These are phyloP conservation scores for Phytophthora fragariae DNA, from an alignment of 352 stramenopile genomes.

Conservation along the genomic window DNA sequence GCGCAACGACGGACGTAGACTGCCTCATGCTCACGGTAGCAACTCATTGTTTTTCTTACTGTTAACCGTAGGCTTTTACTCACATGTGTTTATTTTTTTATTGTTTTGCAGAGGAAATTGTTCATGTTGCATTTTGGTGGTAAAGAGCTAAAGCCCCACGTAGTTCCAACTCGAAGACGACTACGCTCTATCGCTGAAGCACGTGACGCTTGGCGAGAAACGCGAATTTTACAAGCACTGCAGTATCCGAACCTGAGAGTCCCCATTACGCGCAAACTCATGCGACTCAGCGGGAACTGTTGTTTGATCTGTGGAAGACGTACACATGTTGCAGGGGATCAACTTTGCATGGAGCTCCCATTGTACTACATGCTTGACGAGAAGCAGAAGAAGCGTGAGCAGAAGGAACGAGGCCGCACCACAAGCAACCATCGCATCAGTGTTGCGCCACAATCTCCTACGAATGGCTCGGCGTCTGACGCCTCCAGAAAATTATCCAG, in stretches of 20 bases:
- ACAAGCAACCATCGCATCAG: constrained; percentile 66
- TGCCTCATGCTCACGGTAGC: constrained; percentile 79
- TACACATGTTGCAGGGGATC: constrained; percentile 78
- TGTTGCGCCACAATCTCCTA: constrained; percentile 26
- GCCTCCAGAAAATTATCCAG: constrained; percentile 2
- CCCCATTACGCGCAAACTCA: constrained; percentile 84
- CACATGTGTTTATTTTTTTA: background rate
- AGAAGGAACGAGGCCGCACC: constrained; percentile 45
- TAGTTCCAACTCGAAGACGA: constrained; percentile 46
- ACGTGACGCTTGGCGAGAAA: constrained; percentile 79
- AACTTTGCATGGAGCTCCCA: constrained; percentile 82
- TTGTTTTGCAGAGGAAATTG: constrained; percentile 62
- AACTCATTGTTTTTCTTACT: constrained; percentile 11
- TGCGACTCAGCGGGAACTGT: constrained; percentile 81
- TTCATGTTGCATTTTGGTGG: constrained; percentile 76
- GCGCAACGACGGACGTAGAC: constrained; percentile 71
- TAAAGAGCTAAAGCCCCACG: constrained; percentile 75
- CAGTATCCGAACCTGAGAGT: constrained; percentile 74
- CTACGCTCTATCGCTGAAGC: constrained; percentile 62
- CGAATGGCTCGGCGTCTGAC: constrained; percentile 5
- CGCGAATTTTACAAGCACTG: constrained; percentile 73
- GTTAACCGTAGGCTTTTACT: background rate
- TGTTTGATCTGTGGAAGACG: constrained; percentile 79
- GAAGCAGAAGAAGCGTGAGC: constrained; percentile 59
- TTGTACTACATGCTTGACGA: constrained; percentile 75